These are phyloP conservation scores for Olyra latifolia DNA, from an alignment of 176 grass and related monocot genomes.

Conservation along the genomic window DNA sequence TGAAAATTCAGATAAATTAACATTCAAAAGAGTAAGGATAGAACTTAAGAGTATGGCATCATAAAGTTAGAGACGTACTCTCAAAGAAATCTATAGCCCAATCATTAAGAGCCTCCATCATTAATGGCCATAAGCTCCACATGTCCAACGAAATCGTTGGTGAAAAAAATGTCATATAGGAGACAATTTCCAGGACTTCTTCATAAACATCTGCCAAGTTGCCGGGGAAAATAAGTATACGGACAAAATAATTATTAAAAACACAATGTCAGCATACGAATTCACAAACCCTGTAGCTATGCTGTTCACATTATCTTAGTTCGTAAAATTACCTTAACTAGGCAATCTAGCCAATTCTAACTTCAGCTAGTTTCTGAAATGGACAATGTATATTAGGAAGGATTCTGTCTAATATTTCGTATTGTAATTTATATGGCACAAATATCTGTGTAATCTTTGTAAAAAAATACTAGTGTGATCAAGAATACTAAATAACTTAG, in stretches of 20 bases:
- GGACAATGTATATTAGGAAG: background rate
- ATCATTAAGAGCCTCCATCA: constrained; percentile 77
- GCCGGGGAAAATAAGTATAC: background rate
- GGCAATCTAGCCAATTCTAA: background rate
- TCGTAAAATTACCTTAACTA: background rate
- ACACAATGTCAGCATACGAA: constrained; percentile 2
- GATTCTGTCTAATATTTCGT: background rate
- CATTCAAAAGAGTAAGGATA: background rate
- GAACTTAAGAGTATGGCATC: background rate
- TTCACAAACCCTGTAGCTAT: background rate
- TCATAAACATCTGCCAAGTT: constrained; percentile 80
- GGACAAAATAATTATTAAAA: background rate
- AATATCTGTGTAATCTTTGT: background rate
- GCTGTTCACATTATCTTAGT: background rate
- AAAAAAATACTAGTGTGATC: background rate
- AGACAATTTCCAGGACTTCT: constrained; percentile 91
- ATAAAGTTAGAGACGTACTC: constrained; percentile 50
- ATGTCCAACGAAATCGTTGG: constrained; percentile 85
- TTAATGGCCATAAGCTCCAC: constrained; percentile 94
- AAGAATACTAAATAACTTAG: background rate
- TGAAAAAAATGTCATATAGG: constrained; percentile 90
- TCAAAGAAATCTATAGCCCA: constrained; percentile 98
- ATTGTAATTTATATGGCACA: background rate
- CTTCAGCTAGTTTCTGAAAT: constrained; percentile 13
- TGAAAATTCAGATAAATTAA: background rate